Evolutionary conservation across 352 stramenopile species (phyloP).

Genomic region (Phytophthora brassicae): DNA sequence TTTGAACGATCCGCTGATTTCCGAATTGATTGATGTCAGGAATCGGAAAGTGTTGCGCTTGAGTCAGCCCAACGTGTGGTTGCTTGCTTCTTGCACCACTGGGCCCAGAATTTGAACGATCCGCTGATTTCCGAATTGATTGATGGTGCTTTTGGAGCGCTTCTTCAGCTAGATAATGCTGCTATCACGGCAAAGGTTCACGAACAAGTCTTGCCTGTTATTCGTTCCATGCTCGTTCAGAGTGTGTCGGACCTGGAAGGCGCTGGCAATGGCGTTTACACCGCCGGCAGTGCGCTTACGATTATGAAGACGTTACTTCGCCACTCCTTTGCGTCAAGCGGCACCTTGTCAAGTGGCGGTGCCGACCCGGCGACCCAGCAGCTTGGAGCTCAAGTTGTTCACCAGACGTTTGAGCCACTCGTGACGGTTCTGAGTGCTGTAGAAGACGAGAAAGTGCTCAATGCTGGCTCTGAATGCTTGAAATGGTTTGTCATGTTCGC

Average conservation of each 20-base stretch:
- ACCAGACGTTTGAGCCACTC: constrained; percentile 74
- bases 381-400: constrained; percentile 65
- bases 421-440: constrained; percentile 55
- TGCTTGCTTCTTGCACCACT: constrained; percentile 66
- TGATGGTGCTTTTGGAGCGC: constrained; percentile 62
- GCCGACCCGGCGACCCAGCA: constrained; percentile 39
- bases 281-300: constrained; percentile 63
- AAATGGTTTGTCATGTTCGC: constrained; percentile 87
- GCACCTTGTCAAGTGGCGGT: constrained; percentile 23
- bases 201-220: constrained; percentile 60
- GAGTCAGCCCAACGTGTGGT: constrained; percentile 51
- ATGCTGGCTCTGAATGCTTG: constrained; percentile 72
- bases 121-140: constrained; percentile 75
- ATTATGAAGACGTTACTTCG: constrained; percentile 77
- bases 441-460: constrained; percentile 80
- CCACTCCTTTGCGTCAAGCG: constrained; percentile 59
- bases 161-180: constrained; percentile 64
- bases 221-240: constrained; percentile 61
- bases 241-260: constrained; percentile 48
- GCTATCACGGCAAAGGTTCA: constrained; percentile 63
- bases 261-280: constrained; percentile 58
- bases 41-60: no score
- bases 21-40: constrained; percentile 72
- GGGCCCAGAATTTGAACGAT: constrained; percentile 72
- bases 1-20: constrained; percentile 76